Conservation (phyloP, 345 rosid species). For the Stellera chamaejasme region DNA sequence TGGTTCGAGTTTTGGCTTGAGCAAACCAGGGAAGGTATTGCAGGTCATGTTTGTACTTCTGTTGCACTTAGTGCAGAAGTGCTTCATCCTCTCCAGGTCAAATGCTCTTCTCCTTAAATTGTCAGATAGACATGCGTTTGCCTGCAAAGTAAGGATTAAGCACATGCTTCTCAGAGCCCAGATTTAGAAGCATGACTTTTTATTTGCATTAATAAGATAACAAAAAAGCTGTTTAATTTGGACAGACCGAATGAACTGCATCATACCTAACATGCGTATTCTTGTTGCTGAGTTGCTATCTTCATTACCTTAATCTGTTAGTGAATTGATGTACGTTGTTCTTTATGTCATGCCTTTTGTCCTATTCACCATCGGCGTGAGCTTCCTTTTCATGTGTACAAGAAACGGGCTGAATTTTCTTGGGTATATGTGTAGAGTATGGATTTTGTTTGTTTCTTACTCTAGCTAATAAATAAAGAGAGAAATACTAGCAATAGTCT, state of each 20-base stretch:
- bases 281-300: constrained; percentile 13
- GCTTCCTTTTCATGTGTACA: too few relatives aligned
- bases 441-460: too few relatives aligned
- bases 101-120: constrained; percentile 46
- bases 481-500: too few relatives aligned
- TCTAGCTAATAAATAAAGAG: too few relatives aligned
- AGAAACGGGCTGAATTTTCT: too few relatives aligned
- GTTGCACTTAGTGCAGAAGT: constrained; percentile 50
- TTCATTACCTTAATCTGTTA: constrained; percentile 10
- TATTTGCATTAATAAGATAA: too few relatives aligned
- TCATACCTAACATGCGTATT: constrained; percentile 16
- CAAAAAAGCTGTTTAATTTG: not conserved
- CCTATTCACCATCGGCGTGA: too few relatives aligned
- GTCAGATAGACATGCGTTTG: constrained; percentile 61
- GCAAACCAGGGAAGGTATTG: constrained; percentile 2
- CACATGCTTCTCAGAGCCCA: not conserved
- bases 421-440: too few relatives aligned
- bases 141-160: constrained; percentile 33
- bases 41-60: constrained; percentile 25
- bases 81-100: constrained; percentile 43
- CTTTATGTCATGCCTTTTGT: constrained; percentile 12
- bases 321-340: constrained; percentile 11
- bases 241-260: constrained; percentile 1
- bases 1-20: not conserved
- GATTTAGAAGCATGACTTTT: too few relatives aligned